Base-by-base conservation (phyloP, 768 basidiomycete genomes). In the Mycena leptocephala region DNA sequence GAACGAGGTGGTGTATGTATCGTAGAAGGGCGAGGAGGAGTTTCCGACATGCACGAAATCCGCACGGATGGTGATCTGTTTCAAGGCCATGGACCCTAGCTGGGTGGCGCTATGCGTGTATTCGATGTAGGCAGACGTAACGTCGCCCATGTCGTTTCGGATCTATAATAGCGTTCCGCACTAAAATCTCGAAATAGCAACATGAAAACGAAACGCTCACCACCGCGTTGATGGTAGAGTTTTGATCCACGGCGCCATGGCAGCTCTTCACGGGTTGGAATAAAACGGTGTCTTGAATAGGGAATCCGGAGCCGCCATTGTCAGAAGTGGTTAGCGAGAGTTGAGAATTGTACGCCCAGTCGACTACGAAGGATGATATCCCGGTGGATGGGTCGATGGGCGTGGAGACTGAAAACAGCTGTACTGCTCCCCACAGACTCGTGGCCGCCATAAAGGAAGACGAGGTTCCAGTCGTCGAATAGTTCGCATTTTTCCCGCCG, bases 241-340 rank as follows among this genome's bases (percentile, higher is more conserved):
- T 64, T 35, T 43, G 62, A 46, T 53, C 33, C 51, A 67, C 22
- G 18, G 53, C 24, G 62, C 59, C 70, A 39, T 64, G 59, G 63
- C 75, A 76, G 62, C 62, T 70, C 9, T 20, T 24, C 20, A 20
- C n/a, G 10, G 8, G 69, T 24, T 65, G 68, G 69, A 63, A 70
- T 7, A 76, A n/a, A 18, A 76, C 43, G 22, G 71, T 69, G 32
- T 71, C 69, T n/a, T 70, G 61, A 4, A 76, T 26, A 16, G 75
- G 75, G 64, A 76, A 76, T n/a, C 75, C 75, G 8, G 37, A 51
- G 32, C 75, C 75, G 33, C 75, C 75, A 55, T 76, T 76, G 51
- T 76, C 69, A 14, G 75, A 24, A 16, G 35, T 61, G 9, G 75
- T 76, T 13, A 76, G 43, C 30, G 62, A n/a, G 16, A 24, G 39